A percentile compares a stretch with the other conserved stretches of the same genome.
These are phyloP conservation scores for Allomyces arbusculus DNA, from an alignment of 192 early-diverging fungal species.

Conservation along the genomic window DNA sequence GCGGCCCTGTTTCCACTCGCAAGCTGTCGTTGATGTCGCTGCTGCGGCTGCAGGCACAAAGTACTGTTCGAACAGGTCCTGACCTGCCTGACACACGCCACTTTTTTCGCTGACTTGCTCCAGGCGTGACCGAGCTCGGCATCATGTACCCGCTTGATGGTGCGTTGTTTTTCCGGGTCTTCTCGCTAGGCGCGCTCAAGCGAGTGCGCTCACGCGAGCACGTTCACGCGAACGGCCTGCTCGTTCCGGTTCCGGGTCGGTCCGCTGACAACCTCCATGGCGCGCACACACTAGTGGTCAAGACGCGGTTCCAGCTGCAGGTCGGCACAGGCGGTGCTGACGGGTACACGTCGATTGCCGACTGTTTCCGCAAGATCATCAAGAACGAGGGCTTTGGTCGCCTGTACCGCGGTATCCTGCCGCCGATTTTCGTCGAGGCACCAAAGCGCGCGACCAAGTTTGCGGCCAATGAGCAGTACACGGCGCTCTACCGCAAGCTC, in stretches of 20 bases:
- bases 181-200: slow-evolving; percentile 4
- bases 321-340: slow-evolving; percentile 30
- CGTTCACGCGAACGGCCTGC: not conserved
- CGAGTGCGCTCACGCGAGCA: too few species aligned
- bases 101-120: too few species aligned
- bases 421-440: slow-evolving; percentile 92
- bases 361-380: slow-evolving; percentile 44
- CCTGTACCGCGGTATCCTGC: slow-evolving; percentile 80
- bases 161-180: slow-evolving; percentile 4
- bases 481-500: slow-evolving; percentile 39
- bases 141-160: slow-evolving; percentile 83
- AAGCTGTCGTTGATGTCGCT: too few species aligned
- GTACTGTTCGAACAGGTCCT: too few species aligned
- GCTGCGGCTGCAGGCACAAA: too few species aligned
- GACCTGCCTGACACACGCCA: too few species aligned
- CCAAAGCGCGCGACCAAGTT: slow-evolving; percentile 97
- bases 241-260: not conserved
- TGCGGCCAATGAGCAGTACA: slow-evolving; percentile 78
- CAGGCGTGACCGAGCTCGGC: slow-evolving; percentile 62
- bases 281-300: slow-evolving; percentile 36
- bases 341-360: slow-evolving; percentile 40
- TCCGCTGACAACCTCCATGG: not conserved
- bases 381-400: slow-evolving; percentile 44
- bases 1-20: too few species aligned
- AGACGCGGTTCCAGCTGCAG: slow-evolving; percentile 82